phyloP scores from a whole-genome alignment of 192 early-diverging fungal genomes.

The Geosiphon pyriformis region DNA sequence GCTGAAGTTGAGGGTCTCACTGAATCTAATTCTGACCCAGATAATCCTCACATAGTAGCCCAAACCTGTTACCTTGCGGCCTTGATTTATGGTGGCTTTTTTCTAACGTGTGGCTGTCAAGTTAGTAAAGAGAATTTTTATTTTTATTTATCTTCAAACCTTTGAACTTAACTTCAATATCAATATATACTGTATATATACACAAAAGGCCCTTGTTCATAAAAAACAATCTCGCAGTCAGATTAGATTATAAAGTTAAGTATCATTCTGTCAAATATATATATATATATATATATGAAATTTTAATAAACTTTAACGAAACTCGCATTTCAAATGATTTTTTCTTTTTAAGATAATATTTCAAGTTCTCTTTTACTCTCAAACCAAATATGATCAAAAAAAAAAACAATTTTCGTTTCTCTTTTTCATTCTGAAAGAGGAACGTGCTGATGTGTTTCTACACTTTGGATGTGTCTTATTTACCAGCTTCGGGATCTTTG shows the following conservation, averaged over 20 bases:
- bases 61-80: constrained; percentile 36
- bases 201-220: constrained; percentile 31
- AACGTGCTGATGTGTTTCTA: no score
- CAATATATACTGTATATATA: background rate
- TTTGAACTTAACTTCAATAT: background rate
- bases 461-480: no score
- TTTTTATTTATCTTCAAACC: background rate
- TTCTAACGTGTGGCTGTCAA: constrained; percentile 35
- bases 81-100: constrained; percentile 34
- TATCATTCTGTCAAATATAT: no score
- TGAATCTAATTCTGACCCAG: constrained; percentile 34
- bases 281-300: no score
- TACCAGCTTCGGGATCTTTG: no score
- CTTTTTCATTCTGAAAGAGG: no score
- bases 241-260: constrained; percentile 37
- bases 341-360: no score
- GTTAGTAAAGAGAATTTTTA: constrained; percentile 10
- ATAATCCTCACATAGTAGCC: constrained; percentile 34
- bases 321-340: no score
- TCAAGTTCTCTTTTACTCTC: no score
- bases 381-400: no score
- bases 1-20: constrained; percentile 36
- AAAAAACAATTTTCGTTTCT: no score
- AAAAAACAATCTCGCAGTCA: constrained; percentile 35
- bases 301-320: no score